Evolutionary conservation across 2,329 filamentous ascomycete genomes (phyloP), one percentile per base, ranked within the genome.

Genomic region (Pseudogymnoascus sp.): DNA sequence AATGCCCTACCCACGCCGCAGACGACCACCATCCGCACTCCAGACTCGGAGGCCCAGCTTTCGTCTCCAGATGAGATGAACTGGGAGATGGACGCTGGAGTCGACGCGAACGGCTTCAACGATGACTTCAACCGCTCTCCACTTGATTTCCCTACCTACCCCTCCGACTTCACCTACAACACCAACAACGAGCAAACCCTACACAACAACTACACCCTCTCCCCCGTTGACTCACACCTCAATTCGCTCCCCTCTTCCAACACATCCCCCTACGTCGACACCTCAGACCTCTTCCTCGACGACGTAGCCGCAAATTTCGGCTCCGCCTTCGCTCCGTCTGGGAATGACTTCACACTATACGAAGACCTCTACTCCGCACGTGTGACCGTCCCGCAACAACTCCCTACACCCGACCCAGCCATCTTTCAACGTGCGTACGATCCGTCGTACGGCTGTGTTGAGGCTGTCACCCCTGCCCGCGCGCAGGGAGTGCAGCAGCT

Each of bases 341-440:
- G 66, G 39, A 66, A 65, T 4, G 84, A 86, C 63, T 88, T 89
- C 71, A 83, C 81, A 63, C 79, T 85, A 14, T 81, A 80, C 64
- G 85, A 87, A 64, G 85, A 88, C 68, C 80, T 88, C 39, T 88
- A 88, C 70, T 81, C 80, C 65, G 83, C 83, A 4, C 77, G 79
- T 67, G 79, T 81, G 61, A 11, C 11, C 11, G 13, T 62, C 11
- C 61, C 61, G n/a, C 37, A 63, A 1, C 84, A 85, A 70, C 74
- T 88, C 65, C 82, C 83, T 16, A 80, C 82, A 6, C 83, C 81
- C 6, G 57, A 70, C 77, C 68, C 65, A 75, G 71, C 65, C 31
- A 79, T 81, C 60, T 66, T 43, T 51, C 62, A 4, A 60, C 67
- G 36, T 60, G 63, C 75, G 63, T 4, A 68, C 71, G 4, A 70